Conservation (phyloP, 768 basidiomycete genomes). For the Lactarius sanguifluus region DNA sequence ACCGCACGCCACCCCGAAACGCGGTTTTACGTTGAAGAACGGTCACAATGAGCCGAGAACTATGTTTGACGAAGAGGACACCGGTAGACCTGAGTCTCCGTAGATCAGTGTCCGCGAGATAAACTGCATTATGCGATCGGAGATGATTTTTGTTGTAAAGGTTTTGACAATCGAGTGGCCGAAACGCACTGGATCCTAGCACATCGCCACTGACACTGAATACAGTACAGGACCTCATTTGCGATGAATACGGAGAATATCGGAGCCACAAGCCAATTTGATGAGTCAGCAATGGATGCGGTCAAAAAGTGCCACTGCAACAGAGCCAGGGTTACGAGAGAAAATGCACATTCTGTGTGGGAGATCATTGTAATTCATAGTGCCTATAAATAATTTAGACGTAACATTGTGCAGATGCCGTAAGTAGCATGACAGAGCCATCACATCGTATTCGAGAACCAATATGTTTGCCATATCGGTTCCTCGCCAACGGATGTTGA, state of each 20-base stretch:
- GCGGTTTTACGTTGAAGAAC: background rate
- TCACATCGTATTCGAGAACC: too few relatives aligned
- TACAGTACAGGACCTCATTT: background rate
- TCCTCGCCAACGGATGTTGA: too few relatives aligned
- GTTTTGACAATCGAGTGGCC: background rate
- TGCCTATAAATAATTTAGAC: too few relatives aligned
- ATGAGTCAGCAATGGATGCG: background rate
- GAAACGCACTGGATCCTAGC: background rate
- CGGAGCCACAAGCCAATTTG: too few relatives aligned
- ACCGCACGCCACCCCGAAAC: too few relatives aligned
- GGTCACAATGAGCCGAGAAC: background rate
- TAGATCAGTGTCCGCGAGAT: background rate
- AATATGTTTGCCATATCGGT: too few relatives aligned
- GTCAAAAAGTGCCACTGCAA: background rate
- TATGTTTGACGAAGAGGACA: background rate
- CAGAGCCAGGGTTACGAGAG: background rate
- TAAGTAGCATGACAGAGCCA: too few relatives aligned
- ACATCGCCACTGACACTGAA: background rate
- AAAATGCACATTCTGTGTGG: too few relatives aligned
- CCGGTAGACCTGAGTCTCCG: too few relatives aligned
- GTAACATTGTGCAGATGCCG: too few relatives aligned
- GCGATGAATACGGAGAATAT: too few relatives aligned
- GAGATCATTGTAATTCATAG: background rate
- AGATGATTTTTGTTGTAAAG: too few relatives aligned
- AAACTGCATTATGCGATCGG: background rate